phyloP scores from a whole-genome alignment of 805 yeast genomes.

The Starmerella riodocensis region DNA sequence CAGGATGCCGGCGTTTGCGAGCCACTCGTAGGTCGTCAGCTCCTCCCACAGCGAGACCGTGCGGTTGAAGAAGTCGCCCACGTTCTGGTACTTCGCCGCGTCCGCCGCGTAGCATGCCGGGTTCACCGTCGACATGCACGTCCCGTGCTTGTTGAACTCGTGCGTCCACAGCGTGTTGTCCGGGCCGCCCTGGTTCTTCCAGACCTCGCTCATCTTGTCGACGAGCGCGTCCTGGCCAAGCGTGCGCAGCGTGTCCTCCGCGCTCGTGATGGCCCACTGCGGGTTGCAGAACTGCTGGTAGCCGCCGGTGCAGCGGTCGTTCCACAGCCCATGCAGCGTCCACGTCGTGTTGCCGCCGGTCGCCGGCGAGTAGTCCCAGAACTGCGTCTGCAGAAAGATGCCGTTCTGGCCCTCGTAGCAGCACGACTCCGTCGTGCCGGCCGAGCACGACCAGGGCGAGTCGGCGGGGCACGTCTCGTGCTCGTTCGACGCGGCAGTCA shows the following conservation, averaged over 20 bases:
- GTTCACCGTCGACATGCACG: slow-evolving; percentile 71
- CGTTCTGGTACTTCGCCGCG: slow-evolving; percentile 28
- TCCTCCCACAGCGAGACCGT: slow-evolving; percentile 44
- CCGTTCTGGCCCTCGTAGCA: slow-evolving; percentile 87
- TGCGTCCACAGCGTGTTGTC: slow-evolving; percentile 73
- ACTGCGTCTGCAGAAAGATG: slow-evolving; percentile 68
- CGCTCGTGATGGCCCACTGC: slow-evolving; percentile 41
- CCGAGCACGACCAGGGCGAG: slow-evolving; percentile 27
- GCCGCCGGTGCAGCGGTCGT: slow-evolving; percentile 74
- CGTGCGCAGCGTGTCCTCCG: slow-evolving; percentile 33
- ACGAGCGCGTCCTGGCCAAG: slow-evolving; percentile 38
- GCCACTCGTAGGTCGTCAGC: slow-evolving; percentile 55
- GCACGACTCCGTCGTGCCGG: slow-evolving; percentile 39
- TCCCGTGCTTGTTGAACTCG: slow-evolving; percentile 89
- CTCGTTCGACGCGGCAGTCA: slow-evolving; percentile 8
- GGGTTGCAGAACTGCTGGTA: slow-evolving; percentile 68
- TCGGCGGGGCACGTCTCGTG: slow-evolving; percentile 27
- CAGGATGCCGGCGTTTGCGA: slow-evolving; percentile 52
- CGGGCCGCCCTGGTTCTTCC: slow-evolving; percentile 63
- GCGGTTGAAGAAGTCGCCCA: slow-evolving; percentile 56
- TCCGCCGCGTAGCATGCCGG: slow-evolving; percentile 49
- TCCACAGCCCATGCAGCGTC: slow-evolving; percentile 83
- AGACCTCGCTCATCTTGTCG: slow-evolving; percentile 41
- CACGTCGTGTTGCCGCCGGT: slow-evolving; percentile 58
- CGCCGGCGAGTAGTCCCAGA: slow-evolving; percentile 79